phyloP scores from a whole-genome alignment of 2,329 filamentous ascomycete species.

The Calonectria pteridis region DNA sequence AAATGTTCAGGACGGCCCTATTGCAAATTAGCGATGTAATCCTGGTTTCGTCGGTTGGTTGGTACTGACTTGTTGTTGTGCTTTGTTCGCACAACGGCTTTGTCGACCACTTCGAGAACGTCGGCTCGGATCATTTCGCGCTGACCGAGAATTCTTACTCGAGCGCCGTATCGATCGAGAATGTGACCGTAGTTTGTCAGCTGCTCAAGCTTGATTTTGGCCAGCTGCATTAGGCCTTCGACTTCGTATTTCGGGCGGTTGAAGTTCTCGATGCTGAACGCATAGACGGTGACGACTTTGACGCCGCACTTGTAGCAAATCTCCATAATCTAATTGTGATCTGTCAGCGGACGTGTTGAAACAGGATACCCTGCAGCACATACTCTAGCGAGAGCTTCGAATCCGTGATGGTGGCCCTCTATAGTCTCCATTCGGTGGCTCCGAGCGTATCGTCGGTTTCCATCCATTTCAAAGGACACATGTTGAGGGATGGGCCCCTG shows the following conservation, averaged over 20 bases:
- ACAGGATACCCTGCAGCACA: constrained; percentile 55
- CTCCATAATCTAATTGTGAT: constrained; percentile 80
- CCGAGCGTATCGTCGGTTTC: constrained; percentile 92
- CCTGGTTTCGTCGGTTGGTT: background rate
- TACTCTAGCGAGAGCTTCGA: constrained; percentile 92
- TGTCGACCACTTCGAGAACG: constrained; percentile 89
- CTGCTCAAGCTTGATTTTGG: constrained; percentile 93
- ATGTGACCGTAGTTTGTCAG: constrained; percentile 93
- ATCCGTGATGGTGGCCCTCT: constrained; percentile 95
- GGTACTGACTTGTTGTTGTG: constrained; percentile 79
- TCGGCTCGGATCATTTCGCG: constrained; percentile 86
- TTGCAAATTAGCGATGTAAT: constrained; percentile 24
- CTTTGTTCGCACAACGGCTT: constrained; percentile 86
- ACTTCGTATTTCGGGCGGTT: constrained; percentile 97
- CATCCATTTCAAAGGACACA: constrained; percentile 99
- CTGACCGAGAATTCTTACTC: constrained; percentile 87
- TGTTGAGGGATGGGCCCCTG: constrained; percentile 95
- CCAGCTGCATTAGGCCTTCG: constrained; percentile 96
- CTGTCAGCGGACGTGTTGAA: constrained; percentile 17
- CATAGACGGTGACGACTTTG: constrained; percentile 96
- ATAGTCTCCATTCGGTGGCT: constrained; percentile 94
- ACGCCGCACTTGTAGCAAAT: constrained; percentile 98
- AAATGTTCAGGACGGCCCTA: constrained; percentile 83
- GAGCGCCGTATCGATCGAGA: constrained; percentile 91
- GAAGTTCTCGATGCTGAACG: constrained; percentile 99